Percentiles rank a stretch among this genome's conserved stretches.
Conservation (phyloP, 345 rosid genomes). For the Arabidopsis suecica region DNA sequence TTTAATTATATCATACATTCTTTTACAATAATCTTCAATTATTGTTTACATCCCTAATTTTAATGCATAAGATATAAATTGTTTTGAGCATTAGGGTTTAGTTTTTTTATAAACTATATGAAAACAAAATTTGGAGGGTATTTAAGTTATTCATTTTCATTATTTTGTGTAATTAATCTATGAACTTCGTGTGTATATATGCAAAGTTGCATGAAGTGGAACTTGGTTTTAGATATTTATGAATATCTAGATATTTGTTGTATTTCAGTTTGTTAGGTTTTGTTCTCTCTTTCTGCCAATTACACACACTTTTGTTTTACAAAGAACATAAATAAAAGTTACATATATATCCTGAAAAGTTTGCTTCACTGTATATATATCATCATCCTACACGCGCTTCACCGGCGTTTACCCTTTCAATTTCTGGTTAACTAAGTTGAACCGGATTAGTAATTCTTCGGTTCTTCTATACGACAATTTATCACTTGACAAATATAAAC, state of each 20-base stretch:
- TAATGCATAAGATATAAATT: background rate
- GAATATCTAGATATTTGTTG: background rate
- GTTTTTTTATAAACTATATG: background rate
- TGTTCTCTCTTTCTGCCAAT: slow-evolving; percentile 24
- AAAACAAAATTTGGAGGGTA: background rate
- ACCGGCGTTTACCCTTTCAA: background rate
- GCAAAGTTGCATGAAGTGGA: background rate
- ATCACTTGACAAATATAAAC: too few relatives aligned
- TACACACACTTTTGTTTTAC: slow-evolving; percentile 15
- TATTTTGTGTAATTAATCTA: background rate
- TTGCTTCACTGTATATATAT: slow-evolving; percentile 7
- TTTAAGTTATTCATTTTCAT: background rate
- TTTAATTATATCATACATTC: slow-evolving; percentile 6
- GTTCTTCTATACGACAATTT: too few relatives aligned
- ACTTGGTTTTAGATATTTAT: background rate
- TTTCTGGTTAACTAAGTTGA: background rate
- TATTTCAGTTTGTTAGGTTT: slow-evolving; percentile 29
- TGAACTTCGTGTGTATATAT: background rate
- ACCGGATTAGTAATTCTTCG: background rate
- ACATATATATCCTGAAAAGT: slow-evolving; percentile 19
- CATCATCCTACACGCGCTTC: background rate
- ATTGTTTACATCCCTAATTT: background rate
- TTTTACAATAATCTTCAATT: slow-evolving; percentile 14
- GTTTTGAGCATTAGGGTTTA: background rate
- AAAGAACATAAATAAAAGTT: background rate